Evolutionary conservation across 805 yeast species (phyloP).

Genomic region (Ogataea neopini): DNA sequence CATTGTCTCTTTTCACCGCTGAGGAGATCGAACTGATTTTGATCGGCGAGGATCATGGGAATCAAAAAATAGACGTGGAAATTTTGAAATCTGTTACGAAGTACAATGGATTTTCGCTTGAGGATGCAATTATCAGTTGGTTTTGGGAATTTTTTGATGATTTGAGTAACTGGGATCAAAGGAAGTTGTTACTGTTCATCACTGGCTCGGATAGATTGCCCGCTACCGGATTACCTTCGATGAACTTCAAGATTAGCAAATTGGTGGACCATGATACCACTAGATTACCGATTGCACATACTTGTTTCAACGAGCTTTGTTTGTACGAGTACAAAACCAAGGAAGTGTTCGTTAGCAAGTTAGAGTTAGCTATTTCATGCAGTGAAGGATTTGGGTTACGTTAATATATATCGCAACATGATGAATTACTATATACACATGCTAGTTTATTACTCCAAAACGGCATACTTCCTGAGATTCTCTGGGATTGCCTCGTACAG

Average conservation of each 20-base stretch:
- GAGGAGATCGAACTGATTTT: conserved; percentile 78
- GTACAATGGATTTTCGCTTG: conserved; percentile 63
- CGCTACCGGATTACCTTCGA: conserved; percentile 82
- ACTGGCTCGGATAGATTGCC: conserved; percentile 94
- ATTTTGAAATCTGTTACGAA: conserved; percentile 70
- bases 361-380: conserved; percentile 70
- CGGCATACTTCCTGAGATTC: conserved; percentile 67
- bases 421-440: background rate
- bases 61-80: conserved; percentile 58
- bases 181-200: conserved; percentile 67
- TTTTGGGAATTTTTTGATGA: conserved; percentile 79
- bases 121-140: conserved; percentile 59
- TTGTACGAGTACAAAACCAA: conserved; percentile 62
- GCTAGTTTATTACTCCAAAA: conserved; percentile 34
- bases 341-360: conserved; percentile 56
- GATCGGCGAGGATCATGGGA: conserved; percentile 64
- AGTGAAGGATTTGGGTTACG: conserved; percentile 79
- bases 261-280: conserved; percentile 27
- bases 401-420: conserved; percentile 2
- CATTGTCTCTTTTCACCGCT: conserved; percentile 75
- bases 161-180: conserved; percentile 50
- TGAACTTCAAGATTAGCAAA: conserved; percentile 70
- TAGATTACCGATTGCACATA: conserved; percentile 82
- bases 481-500: conserved; percentile 69
- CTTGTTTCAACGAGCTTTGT: conserved; percentile 91